Base-by-base conservation (phyloP, 2,329 filamentous ascomycete genomes). In the Aurifilum marmelostoma region DNA sequence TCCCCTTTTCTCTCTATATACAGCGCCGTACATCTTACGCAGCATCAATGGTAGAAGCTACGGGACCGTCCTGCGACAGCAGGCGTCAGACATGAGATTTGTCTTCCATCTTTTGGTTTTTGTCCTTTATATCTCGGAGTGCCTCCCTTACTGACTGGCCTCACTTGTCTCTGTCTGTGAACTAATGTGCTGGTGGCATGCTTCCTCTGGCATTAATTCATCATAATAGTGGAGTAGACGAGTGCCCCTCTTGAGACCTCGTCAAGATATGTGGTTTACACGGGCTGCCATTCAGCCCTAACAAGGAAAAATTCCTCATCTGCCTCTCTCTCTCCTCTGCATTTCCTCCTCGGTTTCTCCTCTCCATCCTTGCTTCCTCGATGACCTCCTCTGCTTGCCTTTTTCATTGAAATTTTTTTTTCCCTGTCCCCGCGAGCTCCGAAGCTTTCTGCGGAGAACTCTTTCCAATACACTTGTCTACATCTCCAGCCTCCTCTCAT, bases 401-500 rank as follows among this genome's bases (percentile, higher is more conserved):
- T 59, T 27, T 47, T 47, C 21, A 34, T 47, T 47, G n/a, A n/a
- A n/a, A n/a, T n/a, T 7, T n/a, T 47, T 11, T n/a, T 47, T 21
- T 21, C 41, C 41, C 6, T 21, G 16, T 21, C 6, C 12, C 39
- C 18, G 1, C 12, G 34, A 58, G 21, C 62, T 24, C 39, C 60
- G 18, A 58, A 66, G 29, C 24, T n/a, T 43, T 47, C 32, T 32
- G 41, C 41, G 18, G 16, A 47, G 16, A 43, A 6, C 8, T 34
- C 59, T 56, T 16, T 16, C 9, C 27, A 43, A 54, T 56, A 37
- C n/a, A n/a, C 16, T 6, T 47, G 16, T 47, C 21, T 16, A 21
- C 6, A 1, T 14, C n/a, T n/a, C n/a, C n/a, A n/a, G n/a, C 32
- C 52, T 43, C 27, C 59, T 24, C 67, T 75, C 74, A 83, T 71